These are phyloP conservation scores for Pichia sp. DNA, from an alignment of 1,139 yeast species.

Conservation along the genomic window DNA sequence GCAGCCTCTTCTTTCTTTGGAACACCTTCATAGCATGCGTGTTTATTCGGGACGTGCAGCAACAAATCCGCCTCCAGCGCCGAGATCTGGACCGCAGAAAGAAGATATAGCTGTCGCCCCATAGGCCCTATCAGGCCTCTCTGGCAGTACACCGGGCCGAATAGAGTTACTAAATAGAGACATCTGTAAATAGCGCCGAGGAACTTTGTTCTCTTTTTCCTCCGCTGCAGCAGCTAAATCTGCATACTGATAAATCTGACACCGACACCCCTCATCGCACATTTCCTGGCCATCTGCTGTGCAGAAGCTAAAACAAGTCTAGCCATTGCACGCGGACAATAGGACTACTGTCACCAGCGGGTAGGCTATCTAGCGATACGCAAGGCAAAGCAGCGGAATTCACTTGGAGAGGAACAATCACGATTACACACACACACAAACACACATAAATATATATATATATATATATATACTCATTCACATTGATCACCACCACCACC, in stretches of 20 bases:
- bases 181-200: neutral
- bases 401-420: neutral
- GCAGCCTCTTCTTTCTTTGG: constrained; percentile 62
- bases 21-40: constrained; percentile 63
- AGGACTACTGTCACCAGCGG: too few species aligned
- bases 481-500: neutral
- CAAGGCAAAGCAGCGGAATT: too few species aligned
- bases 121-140: neutral
- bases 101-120: neutral
- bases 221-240: neutral
- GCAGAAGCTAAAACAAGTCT: neutral
- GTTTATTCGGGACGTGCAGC: constrained; percentile 43
- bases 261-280: neutral
- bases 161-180: neutral
- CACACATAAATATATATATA: neutral
- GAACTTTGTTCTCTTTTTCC: neutral
- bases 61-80: constrained; percentile 3
- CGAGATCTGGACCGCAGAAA: neutral
- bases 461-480: neutral
- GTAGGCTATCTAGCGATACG: too few species aligned
- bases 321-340: too few species aligned
- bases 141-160: neutral
- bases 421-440: neutral
- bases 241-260: neutral
- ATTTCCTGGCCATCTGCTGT: neutral